Evolutionary conservation across 2,329 filamentous ascomycete species (phyloP).

Genomic region (Phialophora verrucosa): DNA sequence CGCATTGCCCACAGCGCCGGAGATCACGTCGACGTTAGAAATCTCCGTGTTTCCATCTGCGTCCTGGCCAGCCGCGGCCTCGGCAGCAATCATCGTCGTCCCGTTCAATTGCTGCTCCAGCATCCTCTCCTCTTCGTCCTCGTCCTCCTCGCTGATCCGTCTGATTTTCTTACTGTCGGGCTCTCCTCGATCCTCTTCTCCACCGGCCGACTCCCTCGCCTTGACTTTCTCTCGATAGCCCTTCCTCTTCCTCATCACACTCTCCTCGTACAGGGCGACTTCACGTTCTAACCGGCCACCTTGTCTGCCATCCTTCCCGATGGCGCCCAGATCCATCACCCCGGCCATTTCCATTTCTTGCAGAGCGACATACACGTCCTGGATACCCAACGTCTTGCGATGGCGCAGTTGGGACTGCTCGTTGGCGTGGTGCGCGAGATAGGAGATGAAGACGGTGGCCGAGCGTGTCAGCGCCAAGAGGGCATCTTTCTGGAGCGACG

Average conservation of each 20-base stretch:
- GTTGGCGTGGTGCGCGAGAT: slow-evolving; percentile 60
- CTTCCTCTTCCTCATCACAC: slow-evolving; percentile 45
- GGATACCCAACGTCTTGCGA: slow-evolving; percentile 66
- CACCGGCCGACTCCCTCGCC: slow-evolving; percentile 55
- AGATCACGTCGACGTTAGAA: slow-evolving; percentile 28
- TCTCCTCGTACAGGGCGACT: slow-evolving; percentile 55
- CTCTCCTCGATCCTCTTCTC: slow-evolving; percentile 63
- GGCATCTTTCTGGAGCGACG: slow-evolving; percentile 69
- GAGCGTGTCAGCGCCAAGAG: slow-evolving; percentile 68
- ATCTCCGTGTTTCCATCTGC: slow-evolving; percentile 27
- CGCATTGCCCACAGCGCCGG: slow-evolving; percentile 18
- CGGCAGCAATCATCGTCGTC: slow-evolving; percentile 36
- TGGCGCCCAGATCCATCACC: slow-evolving; percentile 33
- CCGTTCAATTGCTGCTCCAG: slow-evolving; percentile 40
- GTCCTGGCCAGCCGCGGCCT: slow-evolving; percentile 9
- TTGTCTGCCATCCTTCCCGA: slow-evolving; percentile 51
- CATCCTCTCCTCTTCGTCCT: slow-evolving; percentile 36
- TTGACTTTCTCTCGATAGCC: slow-evolving; percentile 47
- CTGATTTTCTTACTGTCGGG: slow-evolving; percentile 34
- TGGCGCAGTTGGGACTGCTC: slow-evolving; percentile 57
- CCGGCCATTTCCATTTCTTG: slow-evolving; percentile 63
- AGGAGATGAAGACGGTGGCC: slow-evolving; percentile 70
- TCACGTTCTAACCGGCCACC: slow-evolving; percentile 64
- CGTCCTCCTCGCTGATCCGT: slow-evolving; percentile 22
- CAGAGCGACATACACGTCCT: slow-evolving; percentile 66